A percentile compares a stretch with the other conserved stretches of the same genome.
These are phyloP conservation scores for Letharia lupina DNA, from an alignment of 495 filamentous ascomycete genomes.

Conservation along the genomic window DNA sequence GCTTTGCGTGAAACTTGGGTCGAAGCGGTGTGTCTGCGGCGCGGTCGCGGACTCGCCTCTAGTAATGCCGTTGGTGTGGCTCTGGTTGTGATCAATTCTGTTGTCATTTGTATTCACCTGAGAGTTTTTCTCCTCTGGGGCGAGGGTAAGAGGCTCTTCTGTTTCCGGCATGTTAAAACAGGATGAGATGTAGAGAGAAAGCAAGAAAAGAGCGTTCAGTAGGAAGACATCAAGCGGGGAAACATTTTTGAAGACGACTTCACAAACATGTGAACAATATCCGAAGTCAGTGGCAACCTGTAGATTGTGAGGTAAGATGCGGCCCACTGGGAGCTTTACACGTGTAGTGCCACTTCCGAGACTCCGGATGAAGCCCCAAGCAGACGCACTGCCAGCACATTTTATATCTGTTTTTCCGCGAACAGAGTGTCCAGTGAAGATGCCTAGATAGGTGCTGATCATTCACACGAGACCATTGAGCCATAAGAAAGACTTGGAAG, in stretches of 20 bases:
- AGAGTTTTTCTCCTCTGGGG: background rate
- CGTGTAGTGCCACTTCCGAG: background rate
- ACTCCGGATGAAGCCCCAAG: background rate
- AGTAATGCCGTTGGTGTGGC: background rate
- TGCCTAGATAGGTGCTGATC: background rate
- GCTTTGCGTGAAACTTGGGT: slow-evolving; percentile 67
- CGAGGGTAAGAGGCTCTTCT: slow-evolving; percentile 1
- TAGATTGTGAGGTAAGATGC: background rate
- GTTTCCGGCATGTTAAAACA: background rate
- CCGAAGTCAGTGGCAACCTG: background rate
- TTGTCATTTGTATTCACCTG: background rate
- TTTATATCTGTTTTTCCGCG: background rate
- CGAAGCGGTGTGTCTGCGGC: slow-evolving; percentile 38
- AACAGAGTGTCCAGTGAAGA: background rate
- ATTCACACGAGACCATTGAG: background rate
- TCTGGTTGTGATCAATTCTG: background rate
- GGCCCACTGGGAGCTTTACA: too few species aligned
- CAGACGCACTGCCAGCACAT: background rate
- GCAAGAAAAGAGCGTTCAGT: background rate
- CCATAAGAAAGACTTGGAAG: background rate
- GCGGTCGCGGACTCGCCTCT: background rate
- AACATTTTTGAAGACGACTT: background rate
- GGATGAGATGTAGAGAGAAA: background rate
- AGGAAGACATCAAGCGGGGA: background rate
- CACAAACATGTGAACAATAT: background rate